Conservation (phyloP, 345 rosid species). For the Cardamine chenopodiifolia region DNA sequence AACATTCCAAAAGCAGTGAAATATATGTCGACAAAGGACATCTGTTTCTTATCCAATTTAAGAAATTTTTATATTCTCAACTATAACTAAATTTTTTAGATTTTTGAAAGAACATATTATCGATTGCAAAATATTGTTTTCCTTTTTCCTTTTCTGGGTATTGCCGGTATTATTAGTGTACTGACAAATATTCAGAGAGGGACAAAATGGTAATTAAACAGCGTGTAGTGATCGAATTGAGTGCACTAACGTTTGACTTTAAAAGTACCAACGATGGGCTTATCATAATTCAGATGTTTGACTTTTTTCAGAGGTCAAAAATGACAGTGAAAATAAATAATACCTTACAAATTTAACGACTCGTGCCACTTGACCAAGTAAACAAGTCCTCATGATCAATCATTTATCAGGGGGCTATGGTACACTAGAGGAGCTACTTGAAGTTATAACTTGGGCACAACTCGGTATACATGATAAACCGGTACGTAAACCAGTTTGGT, state of each 20-base stretch:
- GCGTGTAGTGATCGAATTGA: conserved; percentile 6
- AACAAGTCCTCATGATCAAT: conserved; percentile 10
- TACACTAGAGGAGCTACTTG: conserved; percentile 66
- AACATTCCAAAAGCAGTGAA: conserved; percentile 28
- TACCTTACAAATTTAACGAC: not conserved
- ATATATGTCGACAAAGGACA: conserved; percentile 24
- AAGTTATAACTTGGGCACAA: conserved; percentile 64
- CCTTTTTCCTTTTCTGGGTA: not conserved
- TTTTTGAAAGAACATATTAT: not conserved
- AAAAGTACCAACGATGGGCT: conserved; percentile 5
- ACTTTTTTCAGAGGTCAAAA: conserved; percentile 24
- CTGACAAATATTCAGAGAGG: not conserved
- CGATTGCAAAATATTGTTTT: not conserved
- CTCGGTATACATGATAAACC: conserved; percentile 68
- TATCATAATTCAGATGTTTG: conserved; percentile 35
- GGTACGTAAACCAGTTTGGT: conserved; percentile 35
- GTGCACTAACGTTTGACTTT: conserved; percentile 31
- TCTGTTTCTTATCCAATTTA: conserved; percentile 25
- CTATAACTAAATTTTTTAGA: too few species aligned
- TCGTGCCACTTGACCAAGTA: conserved; percentile 1
- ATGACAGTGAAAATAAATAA: not conserved
- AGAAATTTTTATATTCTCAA: conserved; percentile 9
- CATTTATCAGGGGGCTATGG: conserved; percentile 60
- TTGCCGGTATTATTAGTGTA: not conserved
- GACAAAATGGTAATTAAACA: not conserved